Conservation (phyloP, 176 grass and related monocot species). For the Panicum miliaceum region DNA sequence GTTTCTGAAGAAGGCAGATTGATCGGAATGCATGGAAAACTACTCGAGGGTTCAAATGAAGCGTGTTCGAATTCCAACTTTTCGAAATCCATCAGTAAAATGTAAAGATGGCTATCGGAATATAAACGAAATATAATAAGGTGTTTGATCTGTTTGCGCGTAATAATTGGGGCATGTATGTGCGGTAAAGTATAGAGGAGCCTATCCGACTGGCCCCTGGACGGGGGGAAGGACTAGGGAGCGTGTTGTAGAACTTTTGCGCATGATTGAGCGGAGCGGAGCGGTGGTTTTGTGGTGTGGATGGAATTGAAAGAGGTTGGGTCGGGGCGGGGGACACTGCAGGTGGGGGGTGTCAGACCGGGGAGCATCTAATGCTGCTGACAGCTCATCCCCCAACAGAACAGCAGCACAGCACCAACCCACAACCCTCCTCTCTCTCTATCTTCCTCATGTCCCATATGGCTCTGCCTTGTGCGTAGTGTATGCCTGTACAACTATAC, state of each 20-base stretch:
- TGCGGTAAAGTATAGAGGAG: no score
- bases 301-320: not conserved
- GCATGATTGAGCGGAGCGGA: slow-evolving; percentile 29
- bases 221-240: no score
- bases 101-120: no score
- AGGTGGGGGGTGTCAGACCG: slow-evolving; percentile 62
- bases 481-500: no score
- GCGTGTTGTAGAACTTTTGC: not conserved
- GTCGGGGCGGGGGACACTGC: slow-evolving; percentile 44
- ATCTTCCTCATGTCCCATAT: slow-evolving; percentile 7
- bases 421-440: slow-evolving; percentile 3
- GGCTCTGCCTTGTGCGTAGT: not conserved
- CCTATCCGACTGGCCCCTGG: not conserved
- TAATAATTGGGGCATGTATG: no score
- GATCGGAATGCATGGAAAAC: not conserved
- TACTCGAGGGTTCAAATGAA: not conserved
- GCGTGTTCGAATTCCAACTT: no score
- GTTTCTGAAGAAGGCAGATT: not conserved
- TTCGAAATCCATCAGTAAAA: not conserved
- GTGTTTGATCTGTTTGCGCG: no score
- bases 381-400: slow-evolving; percentile 83
- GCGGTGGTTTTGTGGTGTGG: not conserved
- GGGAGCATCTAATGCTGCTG: slow-evolving; percentile 79
- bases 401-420: slow-evolving; percentile 33
- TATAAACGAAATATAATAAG: no score